These are phyloP conservation scores for Volvariella surrecta DNA, from an alignment of 1,284 basidiomycete species.

Conservation along the genomic window DNA sequence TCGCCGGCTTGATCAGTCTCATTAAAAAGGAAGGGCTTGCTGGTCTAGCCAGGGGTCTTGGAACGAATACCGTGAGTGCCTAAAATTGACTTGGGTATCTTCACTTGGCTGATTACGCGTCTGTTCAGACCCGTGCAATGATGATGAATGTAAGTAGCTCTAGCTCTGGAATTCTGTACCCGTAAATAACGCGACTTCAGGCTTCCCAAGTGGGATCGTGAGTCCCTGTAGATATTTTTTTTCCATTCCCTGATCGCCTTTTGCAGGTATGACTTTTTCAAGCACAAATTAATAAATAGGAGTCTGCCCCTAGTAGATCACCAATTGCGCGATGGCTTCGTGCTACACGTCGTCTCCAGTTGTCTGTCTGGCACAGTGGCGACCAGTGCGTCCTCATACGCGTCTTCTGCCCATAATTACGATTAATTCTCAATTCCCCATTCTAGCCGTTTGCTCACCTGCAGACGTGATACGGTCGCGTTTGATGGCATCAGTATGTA, in stretches of 20 bases:
- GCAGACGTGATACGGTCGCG: slow-evolving; percentile 81
- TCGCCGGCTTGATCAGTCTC: slow-evolving; percentile 60
- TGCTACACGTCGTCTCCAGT: slow-evolving; percentile 59
- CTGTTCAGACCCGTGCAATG: slow-evolving; percentile 54
- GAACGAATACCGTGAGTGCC: slow-evolving; percentile 61
- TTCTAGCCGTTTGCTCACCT: slow-evolving; percentile 76
- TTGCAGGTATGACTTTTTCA: slow-evolving; percentile 90
- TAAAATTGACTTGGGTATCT: not conserved
- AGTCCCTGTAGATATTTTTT: slow-evolving; percentile 21
- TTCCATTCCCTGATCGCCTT: slow-evolving; percentile 6
- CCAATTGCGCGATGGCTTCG: slow-evolving; percentile 61
- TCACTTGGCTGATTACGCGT: not conserved
- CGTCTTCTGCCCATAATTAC: slow-evolving; percentile 5
- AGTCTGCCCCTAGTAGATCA: slow-evolving; percentile 53
- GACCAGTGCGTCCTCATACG: slow-evolving; percentile 49
- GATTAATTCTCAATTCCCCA: too few relatives aligned
- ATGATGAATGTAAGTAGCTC: slow-evolving; percentile 75
- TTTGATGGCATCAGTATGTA: slow-evolving; percentile 62
- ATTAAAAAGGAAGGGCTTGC: slow-evolving; percentile 63
- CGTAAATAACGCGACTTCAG: slow-evolving; percentile 23
- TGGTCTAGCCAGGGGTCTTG: slow-evolving; percentile 70
- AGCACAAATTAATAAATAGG: slow-evolving; percentile 50
- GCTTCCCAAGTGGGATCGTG: slow-evolving; percentile 84
- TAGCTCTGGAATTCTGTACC: slow-evolving; percentile 6
- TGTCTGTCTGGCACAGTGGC: slow-evolving; percentile 77